phyloP scores from a whole-genome alignment of 2,329 filamentous ascomycete species.

The Dendryphion nanum region DNA sequence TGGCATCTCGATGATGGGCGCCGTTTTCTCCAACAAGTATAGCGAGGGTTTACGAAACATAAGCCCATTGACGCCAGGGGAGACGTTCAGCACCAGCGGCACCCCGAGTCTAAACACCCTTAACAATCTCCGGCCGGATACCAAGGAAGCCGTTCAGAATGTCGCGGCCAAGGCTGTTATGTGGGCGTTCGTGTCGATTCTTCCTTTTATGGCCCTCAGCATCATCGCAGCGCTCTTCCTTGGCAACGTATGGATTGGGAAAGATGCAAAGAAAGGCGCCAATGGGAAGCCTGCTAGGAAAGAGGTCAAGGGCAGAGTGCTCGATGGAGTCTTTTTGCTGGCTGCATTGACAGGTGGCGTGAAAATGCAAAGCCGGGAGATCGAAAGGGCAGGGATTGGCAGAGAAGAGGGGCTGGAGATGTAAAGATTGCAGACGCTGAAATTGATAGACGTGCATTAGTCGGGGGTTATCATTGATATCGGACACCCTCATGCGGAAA shows the following conservation, averaged over 20 bases:
- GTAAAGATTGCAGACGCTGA: too few relatives aligned
- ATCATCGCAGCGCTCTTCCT: slow-evolving; percentile 46
- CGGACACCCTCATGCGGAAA: too few relatives aligned
- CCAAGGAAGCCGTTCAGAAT: slow-evolving; percentile 41
- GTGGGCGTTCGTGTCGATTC: slow-evolving; percentile 62
- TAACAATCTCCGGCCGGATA: slow-evolving; percentile 37
- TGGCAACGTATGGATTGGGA: slow-evolving; percentile 55
- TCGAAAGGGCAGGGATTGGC: too few relatives aligned
- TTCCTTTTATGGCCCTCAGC: slow-evolving; percentile 57
- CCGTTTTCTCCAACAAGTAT: slow-evolving; percentile 64
- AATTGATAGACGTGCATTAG: too few relatives aligned
- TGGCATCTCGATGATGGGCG: slow-evolving; percentile 65
- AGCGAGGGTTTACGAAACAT: slow-evolving; percentile 24
- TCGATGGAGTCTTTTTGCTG: slow-evolving; percentile 7
- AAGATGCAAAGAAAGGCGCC: slow-evolving; percentile 24
- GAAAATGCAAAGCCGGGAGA: slow-evolving; percentile 12
- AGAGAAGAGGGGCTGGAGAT: too few relatives aligned
- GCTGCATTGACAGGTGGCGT: slow-evolving; percentile 2
- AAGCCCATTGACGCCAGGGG: slow-evolving; percentile 22
- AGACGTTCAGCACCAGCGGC: slow-evolving; percentile 16
- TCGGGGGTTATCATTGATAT: too few relatives aligned
- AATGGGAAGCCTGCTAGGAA: slow-evolving; percentile 14
- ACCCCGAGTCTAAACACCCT: slow-evolving; percentile 32
- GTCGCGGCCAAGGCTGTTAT: slow-evolving; percentile 59
- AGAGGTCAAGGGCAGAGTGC: slow-evolving; percentile 9